Percentiles rank a stretch among this genome's conserved stretches.
Conservation (phyloP, 1,139 yeast species). For the Sugiyamaella xylanicola region DNA sequence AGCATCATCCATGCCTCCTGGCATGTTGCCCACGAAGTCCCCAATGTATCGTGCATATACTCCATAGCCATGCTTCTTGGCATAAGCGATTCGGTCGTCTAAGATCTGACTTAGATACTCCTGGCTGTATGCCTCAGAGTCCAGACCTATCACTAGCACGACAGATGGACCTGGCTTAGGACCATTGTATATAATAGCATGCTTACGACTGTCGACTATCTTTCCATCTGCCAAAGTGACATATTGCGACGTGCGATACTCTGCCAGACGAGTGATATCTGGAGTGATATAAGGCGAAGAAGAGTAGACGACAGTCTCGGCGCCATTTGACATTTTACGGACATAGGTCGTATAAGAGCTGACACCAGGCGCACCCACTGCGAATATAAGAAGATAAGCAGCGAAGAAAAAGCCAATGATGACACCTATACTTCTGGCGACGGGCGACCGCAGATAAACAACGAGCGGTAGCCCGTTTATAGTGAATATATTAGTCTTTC, state of each 20-base stretch:
- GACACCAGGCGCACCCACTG: background rate
- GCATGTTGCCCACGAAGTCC: conserved; percentile 54
- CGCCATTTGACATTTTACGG: conserved; percentile 31
- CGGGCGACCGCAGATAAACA: conserved; percentile 4
- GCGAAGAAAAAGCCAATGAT: conserved; percentile 5
- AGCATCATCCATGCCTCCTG: conserved; percentile 30
- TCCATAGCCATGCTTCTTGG: conserved; percentile 73
- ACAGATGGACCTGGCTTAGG: conserved; percentile 28
- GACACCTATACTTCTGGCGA: conserved; percentile 12
- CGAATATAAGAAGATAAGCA: conserved; percentile 12
- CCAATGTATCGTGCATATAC: conserved; percentile 79
- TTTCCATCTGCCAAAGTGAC: conserved; percentile 33
- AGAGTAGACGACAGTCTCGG: conserved; percentile 30
- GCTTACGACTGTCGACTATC: conserved; percentile 33
- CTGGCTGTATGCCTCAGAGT: conserved; percentile 33
- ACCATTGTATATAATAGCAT: conserved; percentile 30
- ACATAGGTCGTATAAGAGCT: background rate
- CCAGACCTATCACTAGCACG: conserved; percentile 38
- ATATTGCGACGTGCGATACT: conserved; percentile 38
- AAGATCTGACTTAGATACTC: conserved; percentile 55
- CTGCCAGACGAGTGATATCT: conserved; percentile 33
- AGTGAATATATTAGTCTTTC: background rate
- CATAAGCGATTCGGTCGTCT: conserved; percentile 81
- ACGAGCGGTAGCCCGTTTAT: background rate
- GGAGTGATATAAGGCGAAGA: conserved; percentile 35